Conservation (phyloP, 1,284 basidiomycete genomes). For the Cystobasidium sp. region DNA sequence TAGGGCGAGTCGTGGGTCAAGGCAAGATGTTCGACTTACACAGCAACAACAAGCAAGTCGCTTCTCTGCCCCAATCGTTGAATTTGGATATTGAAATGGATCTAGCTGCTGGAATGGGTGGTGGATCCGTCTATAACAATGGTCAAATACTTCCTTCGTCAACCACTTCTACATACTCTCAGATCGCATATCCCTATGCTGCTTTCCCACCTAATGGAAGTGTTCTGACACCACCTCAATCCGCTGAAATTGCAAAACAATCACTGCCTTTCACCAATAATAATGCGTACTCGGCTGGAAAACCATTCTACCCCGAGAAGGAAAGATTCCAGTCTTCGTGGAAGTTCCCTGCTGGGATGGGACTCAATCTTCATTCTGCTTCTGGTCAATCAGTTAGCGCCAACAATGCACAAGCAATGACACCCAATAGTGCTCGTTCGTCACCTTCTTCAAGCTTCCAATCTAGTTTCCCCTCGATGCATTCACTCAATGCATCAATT, state of each 20-base stretch:
- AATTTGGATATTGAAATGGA: constrained; percentile 30
- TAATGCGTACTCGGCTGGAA: neutral
- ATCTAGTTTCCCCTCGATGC: constrained; percentile 36
- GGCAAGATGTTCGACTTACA: constrained; percentile 26
- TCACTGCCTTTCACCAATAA: neutral
- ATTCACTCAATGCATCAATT: constrained; percentile 35
- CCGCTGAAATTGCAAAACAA: constrained; percentile 20
- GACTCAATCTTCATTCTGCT: constrained; percentile 19
- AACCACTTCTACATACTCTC: neutral
- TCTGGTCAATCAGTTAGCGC: neutral
- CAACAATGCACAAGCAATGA: neutral
- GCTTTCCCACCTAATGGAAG: neutral
- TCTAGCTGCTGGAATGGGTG: constrained; percentile 7
- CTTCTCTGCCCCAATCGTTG: constrained; percentile 4
- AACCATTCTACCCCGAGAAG: constrained; percentile 35
- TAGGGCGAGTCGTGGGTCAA: constrained; percentile 13
- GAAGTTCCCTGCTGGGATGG: constrained; percentile 36
- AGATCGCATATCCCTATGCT: constrained; percentile 17
- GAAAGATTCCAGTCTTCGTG: constrained; percentile 30
- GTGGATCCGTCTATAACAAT: too few relatives aligned
- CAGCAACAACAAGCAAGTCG: neutral
- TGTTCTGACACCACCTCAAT: constrained; percentile 34
- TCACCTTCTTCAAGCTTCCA: constrained; percentile 13
- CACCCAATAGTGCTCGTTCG: constrained; percentile 2
- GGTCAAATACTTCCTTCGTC: neutral